phyloP scores from a whole-genome alignment of 2,329 filamentous ascomycete species.

The Xylariaceae sp. region DNA sequence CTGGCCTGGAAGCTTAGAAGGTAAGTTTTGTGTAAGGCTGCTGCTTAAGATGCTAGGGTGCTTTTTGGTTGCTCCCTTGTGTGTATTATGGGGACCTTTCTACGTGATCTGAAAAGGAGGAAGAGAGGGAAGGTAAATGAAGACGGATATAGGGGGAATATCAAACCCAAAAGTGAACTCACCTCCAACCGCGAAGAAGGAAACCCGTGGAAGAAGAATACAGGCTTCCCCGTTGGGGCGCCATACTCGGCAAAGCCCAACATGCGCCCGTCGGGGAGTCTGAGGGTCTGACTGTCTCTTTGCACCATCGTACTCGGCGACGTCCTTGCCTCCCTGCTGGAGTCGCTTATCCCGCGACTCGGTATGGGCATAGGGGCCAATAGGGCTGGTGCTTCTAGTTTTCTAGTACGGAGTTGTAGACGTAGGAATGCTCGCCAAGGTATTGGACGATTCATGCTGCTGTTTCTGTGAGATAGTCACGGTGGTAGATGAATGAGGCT shows the following conservation, averaged over 20 bases:
- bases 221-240: slow-evolving; percentile 10
- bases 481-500: no score
- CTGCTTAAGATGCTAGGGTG: no score
- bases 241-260: slow-evolving; percentile 15
- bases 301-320: background rate
- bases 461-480: no score
- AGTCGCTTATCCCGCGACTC: background rate
- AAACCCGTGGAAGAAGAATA: slow-evolving; percentile 15
- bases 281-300: slow-evolving; percentile 7
- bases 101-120: no score
- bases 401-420: no score
- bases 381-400: no score
- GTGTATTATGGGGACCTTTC: no score
- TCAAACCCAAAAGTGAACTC: background rate
- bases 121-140: no score
- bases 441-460: no score
- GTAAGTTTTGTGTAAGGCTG: background rate
- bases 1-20: background rate
- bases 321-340: background rate
- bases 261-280: slow-evolving; percentile 5
- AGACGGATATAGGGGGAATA: no score
- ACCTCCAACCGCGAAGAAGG: slow-evolving; percentile 13
- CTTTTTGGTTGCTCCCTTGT: no score
- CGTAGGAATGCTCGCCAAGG: no score
- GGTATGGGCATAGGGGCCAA: background rate